Evolutionary conservation across 139 green algal genomes (phyloP), one percentile per base, ranked within the genome.

Genomic region (Medakamo hakoo): DNA sequence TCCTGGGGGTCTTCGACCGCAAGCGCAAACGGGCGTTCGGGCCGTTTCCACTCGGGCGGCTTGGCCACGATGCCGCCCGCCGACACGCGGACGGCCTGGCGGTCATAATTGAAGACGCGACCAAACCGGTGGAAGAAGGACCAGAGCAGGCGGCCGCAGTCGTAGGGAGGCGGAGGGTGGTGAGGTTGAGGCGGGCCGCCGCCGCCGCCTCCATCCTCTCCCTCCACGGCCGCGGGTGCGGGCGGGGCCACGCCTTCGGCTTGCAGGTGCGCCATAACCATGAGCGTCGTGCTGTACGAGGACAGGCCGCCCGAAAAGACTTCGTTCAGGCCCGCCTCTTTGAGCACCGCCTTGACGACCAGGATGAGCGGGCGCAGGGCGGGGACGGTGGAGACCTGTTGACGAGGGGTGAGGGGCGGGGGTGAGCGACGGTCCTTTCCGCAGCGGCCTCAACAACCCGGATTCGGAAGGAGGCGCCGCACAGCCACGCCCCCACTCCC

Each of bases 261-360:
- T 64, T 84, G 78, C 49, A 92, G 70, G 68, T 92, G 80, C 25
- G 81, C 78, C 2, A 87, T 63, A 30, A 75, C 73, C 71, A 94
- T 80, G 68, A 86, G 86, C 57, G 83, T 63, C 0, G 90, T 30
- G n/a, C 71, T 69, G 73, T 93, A 94, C 62, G 62, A 78, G 29
- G 66, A 77, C 27, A 93, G 64, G 25, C 83, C 85, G 9, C 85
- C 82, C 21, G 66, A 73, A 61, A 80, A 82, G 4, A 84, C 76
- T 71, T 94, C 86, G 32, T 93, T 91, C 14, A 90, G 65, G 32
- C 75, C 70, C 24, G 59, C 52, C 57, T 91, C 59, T 58, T 72
- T 60, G 27, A 82, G 64, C n/a, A 71, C 49, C 4, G 80, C 72
- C 68, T 94, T 93, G 40, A 87, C 49, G 9, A 74, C 73, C 1